Evolutionary conservation across 441 rosid genomes (phyloP).

Genomic region (Mallotus japonicus): DNA sequence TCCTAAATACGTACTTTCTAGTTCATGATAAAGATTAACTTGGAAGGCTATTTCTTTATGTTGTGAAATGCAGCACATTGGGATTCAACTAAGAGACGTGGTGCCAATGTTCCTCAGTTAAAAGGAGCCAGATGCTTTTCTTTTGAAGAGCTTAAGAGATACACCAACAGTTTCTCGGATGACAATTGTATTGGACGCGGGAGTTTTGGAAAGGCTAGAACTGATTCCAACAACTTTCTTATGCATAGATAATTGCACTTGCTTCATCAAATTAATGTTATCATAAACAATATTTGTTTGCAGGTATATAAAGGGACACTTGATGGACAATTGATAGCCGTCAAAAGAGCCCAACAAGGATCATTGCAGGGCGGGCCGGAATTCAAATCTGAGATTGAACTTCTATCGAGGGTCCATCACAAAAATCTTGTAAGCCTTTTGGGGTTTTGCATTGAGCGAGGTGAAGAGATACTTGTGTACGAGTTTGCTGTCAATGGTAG

Average conservation of each 20-base stretch:
- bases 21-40: background rate
- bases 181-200: slow-evolving; percentile 68
- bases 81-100: slow-evolving; percentile 44
- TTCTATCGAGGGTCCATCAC: slow-evolving; percentile 90
- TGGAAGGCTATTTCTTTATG: background rate
- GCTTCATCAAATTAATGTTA: too few species aligned
- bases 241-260: too few species aligned
- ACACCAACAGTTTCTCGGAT: slow-evolving; percentile 58
- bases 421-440: slow-evolving; percentile 70
- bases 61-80: slow-evolving; percentile 49
- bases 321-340: slow-evolving; percentile 52
- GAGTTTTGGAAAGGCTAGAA: slow-evolving; percentile 71
- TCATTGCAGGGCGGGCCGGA: slow-evolving; percentile 87
- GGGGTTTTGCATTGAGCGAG: slow-evolving; percentile 71
- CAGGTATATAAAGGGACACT: slow-evolving; percentile 83
- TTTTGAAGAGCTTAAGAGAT: slow-evolving; percentile 72
- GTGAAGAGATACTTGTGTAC: slow-evolving; percentile 76
- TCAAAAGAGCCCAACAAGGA: slow-evolving; percentile 78
- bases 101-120: slow-evolving; percentile 56
- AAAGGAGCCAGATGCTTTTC: slow-evolving; percentile 73
- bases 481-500: slow-evolving; percentile 73
- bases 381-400: slow-evolving; percentile 90
- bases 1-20: background rate
- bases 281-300: slow-evolving; percentile 1
- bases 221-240: too few species aligned